Evolutionary conservation across 2,329 filamentous ascomycete genomes (phyloP).

Genomic region (Trichothecium roseum): DNA sequence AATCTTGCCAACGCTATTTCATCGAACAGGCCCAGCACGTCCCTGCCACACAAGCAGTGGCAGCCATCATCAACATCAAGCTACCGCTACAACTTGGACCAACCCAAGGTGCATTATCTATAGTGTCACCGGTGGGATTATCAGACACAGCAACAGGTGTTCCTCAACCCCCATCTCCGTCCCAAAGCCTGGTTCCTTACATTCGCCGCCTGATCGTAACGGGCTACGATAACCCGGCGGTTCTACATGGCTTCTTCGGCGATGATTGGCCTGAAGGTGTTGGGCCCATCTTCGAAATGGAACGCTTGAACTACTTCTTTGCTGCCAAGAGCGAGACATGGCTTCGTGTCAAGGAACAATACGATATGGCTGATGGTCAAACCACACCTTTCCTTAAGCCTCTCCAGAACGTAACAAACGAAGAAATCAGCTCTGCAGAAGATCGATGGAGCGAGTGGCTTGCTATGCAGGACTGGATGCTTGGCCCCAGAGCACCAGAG

Average conservation of each 20-base stretch:
- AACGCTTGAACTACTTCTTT: constrained; percentile 90
- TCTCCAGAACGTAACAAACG: constrained; percentile 63
- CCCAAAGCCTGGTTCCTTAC: constrained; percentile 59
- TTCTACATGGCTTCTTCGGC: constrained; percentile 96
- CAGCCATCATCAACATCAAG: constrained; percentile 83
- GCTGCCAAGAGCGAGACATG: constrained; percentile 88
- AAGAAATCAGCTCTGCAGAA: constrained; percentile 76
- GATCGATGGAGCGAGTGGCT: constrained; percentile 88
- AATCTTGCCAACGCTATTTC: constrained; percentile 85
- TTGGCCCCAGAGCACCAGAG: constrained; percentile 64
- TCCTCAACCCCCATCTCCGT: constrained; percentile 27
- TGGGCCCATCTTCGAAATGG: constrained; percentile 74
- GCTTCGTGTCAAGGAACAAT: constrained; percentile 79
- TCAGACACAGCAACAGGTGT: constrained; percentile 12
- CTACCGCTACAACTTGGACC: constrained; percentile 61
- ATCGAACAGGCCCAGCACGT: constrained; percentile 83
- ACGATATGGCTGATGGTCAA: constrained; percentile 78
- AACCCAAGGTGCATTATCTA: constrained; percentile 16
- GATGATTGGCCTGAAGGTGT: constrained; percentile 79
- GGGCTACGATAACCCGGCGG: constrained; percentile 74
- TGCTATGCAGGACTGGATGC: constrained; percentile 97
- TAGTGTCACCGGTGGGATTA: constrained; percentile 6
- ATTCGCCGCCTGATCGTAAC: constrained; percentile 84
- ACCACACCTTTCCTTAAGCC: constrained; percentile 80
- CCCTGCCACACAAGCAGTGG: constrained; percentile 73